Evolutionary conservation across 345 rosid species (phyloP).

Genomic region (Capsella bursapastoris): DNA sequence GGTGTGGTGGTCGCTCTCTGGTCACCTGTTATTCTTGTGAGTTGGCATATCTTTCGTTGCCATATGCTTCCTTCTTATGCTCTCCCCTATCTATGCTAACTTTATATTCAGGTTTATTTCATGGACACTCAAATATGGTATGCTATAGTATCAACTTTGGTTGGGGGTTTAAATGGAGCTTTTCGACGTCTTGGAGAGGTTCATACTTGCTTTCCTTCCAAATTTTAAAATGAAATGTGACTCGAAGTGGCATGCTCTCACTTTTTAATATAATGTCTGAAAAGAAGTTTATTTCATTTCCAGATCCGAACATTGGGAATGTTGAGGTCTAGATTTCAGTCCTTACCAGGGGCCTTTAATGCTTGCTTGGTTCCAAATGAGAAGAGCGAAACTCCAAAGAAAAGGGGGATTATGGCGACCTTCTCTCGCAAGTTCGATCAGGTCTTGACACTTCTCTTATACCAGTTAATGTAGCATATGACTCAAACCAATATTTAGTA

Average conservation of each 20-base stretch:
- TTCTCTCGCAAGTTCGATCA: constrained; percentile 48
- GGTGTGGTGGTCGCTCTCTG: constrained; percentile 58
- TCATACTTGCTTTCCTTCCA: constrained; percentile 65
- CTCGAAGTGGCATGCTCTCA: constrained; percentile 7
- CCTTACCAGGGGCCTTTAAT: constrained; percentile 61
- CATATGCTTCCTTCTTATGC: constrained; percentile 26
- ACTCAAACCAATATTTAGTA: constrained; percentile 40
- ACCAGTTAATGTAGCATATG: constrained; percentile 10
- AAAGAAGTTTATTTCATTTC: constrained; percentile 28
- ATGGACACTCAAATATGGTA: constrained; percentile 97
- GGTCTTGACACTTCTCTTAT: constrained; percentile 39
- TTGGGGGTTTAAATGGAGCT: constrained; percentile 83
- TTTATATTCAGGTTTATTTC: constrained; percentile 58
- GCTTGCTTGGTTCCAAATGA: constrained; percentile 55
- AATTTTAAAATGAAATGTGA: constrained; percentile 51
- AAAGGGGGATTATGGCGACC: constrained; percentile 52
- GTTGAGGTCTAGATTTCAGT: constrained; percentile 63
- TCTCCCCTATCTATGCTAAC: constrained; percentile 15
- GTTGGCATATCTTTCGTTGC: constrained; percentile 38
- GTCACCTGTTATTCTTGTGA: constrained; percentile 67
- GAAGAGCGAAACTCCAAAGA: constrained; percentile 47
- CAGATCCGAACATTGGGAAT: constrained; percentile 62
- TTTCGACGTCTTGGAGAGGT: constrained; percentile 92
- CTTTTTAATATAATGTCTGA: constrained; percentile 13
- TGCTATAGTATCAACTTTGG: constrained; percentile 78